Conservation (phyloP, 2,329 filamentous ascomycete genomes). For the Botrytis fabae region DNA sequence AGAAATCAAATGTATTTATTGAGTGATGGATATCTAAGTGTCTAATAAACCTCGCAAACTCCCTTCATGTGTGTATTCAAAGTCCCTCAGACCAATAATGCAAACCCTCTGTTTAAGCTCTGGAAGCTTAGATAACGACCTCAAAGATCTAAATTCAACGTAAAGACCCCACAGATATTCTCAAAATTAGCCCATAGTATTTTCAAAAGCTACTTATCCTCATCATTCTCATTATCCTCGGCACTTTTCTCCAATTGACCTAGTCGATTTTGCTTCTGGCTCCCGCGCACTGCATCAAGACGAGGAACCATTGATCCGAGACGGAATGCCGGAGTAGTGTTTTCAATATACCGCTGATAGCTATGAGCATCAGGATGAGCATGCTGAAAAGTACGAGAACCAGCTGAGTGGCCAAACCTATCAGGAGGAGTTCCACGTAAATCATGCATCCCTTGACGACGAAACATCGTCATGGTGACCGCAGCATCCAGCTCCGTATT, state of each 20-base stretch:
- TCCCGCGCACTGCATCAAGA: background rate
- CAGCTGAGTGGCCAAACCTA: fast-evolving
- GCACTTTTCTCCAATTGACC: background rate
- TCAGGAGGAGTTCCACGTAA: background rate
- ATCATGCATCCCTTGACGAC: background rate
- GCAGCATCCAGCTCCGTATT: background rate
- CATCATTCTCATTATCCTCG: background rate
- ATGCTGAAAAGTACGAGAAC: background rate
- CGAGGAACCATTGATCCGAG: background rate
- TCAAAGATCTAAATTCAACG: background rate
- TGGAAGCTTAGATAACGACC: background rate
- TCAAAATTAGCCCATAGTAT: background rate
- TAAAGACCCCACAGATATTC: background rate
- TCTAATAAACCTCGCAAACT: background rate
- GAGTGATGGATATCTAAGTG: background rate
- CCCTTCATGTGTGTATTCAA: no score
- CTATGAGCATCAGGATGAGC: background rate
- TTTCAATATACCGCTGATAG: background rate
- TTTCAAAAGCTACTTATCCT: background rate
- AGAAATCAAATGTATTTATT: background rate
- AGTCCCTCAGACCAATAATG: background rate
- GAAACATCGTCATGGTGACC: conserved; percentile 3
- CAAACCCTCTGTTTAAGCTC: background rate
- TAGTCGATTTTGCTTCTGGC: background rate
- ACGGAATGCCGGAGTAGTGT: background rate